Evolutionary conservation across 1,139 yeast genomes (phyloP).

Genomic region (Geotrichum macrosporum): DNA sequence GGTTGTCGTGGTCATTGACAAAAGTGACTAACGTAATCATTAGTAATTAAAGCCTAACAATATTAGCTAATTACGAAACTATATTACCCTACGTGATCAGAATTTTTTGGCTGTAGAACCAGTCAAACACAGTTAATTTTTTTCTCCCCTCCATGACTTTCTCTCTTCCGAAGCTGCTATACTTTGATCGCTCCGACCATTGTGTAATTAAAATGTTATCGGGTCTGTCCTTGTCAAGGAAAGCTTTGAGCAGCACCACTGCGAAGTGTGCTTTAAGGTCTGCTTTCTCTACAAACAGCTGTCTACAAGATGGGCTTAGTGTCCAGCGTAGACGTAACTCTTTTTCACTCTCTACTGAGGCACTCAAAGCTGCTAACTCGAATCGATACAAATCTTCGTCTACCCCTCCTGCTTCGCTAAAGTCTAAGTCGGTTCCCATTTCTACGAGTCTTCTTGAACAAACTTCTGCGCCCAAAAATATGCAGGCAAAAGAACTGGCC

Average conservation of each 20-base stretch:
- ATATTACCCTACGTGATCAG: conserved; percentile 4
- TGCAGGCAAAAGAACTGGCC: conserved; percentile 26
- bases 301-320: background rate
- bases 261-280: conserved; percentile 4
- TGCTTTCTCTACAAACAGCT: conserved; percentile 7
- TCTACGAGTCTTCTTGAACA: conserved; percentile 15
- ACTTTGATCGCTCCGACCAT: background rate
- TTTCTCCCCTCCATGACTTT: conserved; percentile 1
- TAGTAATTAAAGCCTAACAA: background rate
- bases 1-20: conserved; percentile 15
- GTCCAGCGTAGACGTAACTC: conserved; percentile 19
- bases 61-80: too few species aligned
- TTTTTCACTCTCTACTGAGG: conserved; percentile 12
- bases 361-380: conserved; percentile 8
- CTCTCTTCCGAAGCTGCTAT: background rate
- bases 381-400: conserved; percentile 21
- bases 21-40: background rate
- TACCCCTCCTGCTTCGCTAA: conserved; percentile 19
- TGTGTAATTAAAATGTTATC: conserved; percentile 12
- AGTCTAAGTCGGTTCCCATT: conserved; percentile 8
- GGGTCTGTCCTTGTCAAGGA: conserved; percentile 9
- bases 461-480: conserved; percentile 15
- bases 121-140: conserved; percentile 10
- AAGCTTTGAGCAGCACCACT: conserved; percentile 4
- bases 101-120: conserved; percentile 2